Conservation (phyloP, 805 yeast genomes). For the Saturnispora sekii region DNA sequence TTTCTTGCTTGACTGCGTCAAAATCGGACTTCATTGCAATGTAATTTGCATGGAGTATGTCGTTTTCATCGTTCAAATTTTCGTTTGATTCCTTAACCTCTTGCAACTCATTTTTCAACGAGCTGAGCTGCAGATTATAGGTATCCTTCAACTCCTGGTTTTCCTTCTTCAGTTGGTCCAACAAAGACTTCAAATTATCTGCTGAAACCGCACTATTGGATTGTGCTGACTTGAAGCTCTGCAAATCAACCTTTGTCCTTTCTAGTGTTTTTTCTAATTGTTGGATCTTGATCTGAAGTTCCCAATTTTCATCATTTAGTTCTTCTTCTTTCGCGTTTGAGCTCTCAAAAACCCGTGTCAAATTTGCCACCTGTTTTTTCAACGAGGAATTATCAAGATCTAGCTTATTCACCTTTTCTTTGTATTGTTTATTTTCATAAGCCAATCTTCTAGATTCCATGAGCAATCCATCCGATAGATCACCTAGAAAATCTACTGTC, state of each 20-base stretch:
- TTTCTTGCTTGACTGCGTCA: slow-evolving; percentile 12
- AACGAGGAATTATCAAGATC: slow-evolving; percentile 33
- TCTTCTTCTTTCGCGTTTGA: slow-evolving; percentile 35
- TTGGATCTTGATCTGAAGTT: slow-evolving; percentile 43
- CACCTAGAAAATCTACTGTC: slow-evolving; percentile 65
- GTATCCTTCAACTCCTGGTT: slow-evolving; percentile 33
- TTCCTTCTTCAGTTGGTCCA: slow-evolving; percentile 37
- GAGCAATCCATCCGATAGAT: slow-evolving; percentile 60
- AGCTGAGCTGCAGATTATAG: slow-evolving; percentile 27
- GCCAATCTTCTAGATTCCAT: slow-evolving; percentile 61
- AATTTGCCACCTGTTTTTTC: slow-evolving; percentile 29
- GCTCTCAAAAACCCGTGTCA: slow-evolving; percentile 24
- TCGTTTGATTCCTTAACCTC: slow-evolving; percentile 43
- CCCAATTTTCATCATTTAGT: slow-evolving; percentile 60
- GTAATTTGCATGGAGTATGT: slow-evolving; percentile 37
- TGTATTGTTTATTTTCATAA: slow-evolving; percentile 48
- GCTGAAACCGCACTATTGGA: slow-evolving; percentile 17
- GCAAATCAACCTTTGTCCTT: slow-evolving; percentile 32
- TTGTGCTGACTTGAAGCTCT: slow-evolving; percentile 31
- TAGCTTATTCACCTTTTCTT: slow-evolving; percentile 31
- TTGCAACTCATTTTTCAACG: slow-evolving; percentile 33
- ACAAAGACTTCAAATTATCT: slow-evolving; percentile 33
- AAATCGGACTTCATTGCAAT: slow-evolving; percentile 16
- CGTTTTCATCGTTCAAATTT: slow-evolving; percentile 63
- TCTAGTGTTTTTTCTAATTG: slow-evolving; percentile 34